Percentiles rank a stretch among this genome's conserved stretches.
These are phyloP conservation scores for Tolypocladium paradoxum DNA, from an alignment of 2,329 filamentous ascomycete species.

Conservation along the genomic window DNA sequence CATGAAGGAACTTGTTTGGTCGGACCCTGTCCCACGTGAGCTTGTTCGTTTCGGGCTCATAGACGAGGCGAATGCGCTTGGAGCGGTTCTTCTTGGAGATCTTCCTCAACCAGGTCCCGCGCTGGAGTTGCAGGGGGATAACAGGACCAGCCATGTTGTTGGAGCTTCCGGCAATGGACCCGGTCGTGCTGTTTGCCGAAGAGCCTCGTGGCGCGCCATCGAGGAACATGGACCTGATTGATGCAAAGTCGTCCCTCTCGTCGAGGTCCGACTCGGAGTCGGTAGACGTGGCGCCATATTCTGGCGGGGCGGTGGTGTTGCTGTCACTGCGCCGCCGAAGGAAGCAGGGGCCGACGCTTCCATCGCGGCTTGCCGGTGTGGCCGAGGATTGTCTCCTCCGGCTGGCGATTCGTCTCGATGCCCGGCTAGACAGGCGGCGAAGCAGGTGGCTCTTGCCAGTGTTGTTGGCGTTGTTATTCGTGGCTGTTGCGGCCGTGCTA, in stretches of 20 bases:
- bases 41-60: conserved; percentile 76
- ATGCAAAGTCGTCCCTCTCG: conserved; percentile 32
- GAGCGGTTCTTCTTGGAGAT: conserved; percentile 72
- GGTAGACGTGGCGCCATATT: conserved; percentile 27
- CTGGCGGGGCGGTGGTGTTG: conserved; percentile 56
- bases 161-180: conserved; percentile 33
- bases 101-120: conserved; percentile 70
- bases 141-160: conserved; percentile 53
- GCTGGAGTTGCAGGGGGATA: conserved; percentile 64
- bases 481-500: background rate
- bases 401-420: conserved; percentile 53
- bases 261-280: conserved; percentile 50
- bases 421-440: conserved; percentile 72
- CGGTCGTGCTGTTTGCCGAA: conserved; percentile 35
- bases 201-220: conserved; percentile 35
- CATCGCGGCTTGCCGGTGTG: conserved; percentile 66
- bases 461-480: conserved; percentile 20
- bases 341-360: conserved; percentile 81
- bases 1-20: conserved; percentile 75
- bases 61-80: conserved; percentile 58
- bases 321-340: conserved; percentile 83
- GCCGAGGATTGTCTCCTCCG: conserved; percentile 70
- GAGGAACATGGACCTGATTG: conserved; percentile 26
- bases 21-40: conserved; percentile 78
- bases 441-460: conserved; percentile 47